Percentiles rank a stretch among this genome's conserved stretches.
Conservation (phyloP, 768 basidiomycete species). For the Boletus rubropictus region DNA sequence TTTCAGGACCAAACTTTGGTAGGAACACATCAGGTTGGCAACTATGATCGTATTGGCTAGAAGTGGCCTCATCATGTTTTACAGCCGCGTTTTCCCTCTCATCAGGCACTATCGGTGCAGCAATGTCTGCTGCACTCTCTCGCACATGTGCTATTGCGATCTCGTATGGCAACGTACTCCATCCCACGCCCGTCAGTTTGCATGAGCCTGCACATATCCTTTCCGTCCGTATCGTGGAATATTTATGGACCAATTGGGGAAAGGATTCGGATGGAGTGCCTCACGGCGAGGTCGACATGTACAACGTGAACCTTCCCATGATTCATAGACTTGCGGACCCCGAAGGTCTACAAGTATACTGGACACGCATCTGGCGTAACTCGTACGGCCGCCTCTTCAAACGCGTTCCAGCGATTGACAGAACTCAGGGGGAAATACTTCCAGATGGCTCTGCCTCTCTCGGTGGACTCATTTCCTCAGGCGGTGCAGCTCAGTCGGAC, state of each 20-base stretch:
- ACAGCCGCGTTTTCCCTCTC: constrained; percentile 82
- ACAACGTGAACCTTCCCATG: constrained; percentile 85
- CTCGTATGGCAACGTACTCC: constrained; percentile 76
- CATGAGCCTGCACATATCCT: constrained; percentile 71
- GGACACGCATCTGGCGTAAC: constrained; percentile 85
- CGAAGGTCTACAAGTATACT: constrained; percentile 60
- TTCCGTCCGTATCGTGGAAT: constrained; percentile 56
- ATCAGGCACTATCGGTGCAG: constrained; percentile 89
- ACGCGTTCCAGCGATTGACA: constrained; percentile 27
- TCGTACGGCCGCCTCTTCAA: constrained; percentile 80
- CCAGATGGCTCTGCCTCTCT: constrained; percentile 43
- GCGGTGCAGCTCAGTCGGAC: constrained; percentile 14
- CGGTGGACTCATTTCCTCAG: not conserved
- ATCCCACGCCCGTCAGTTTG: constrained; percentile 55
- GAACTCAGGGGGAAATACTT: constrained; percentile 23
- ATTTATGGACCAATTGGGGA: constrained; percentile 86
- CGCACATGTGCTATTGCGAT: constrained; percentile 74
- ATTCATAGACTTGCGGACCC: constrained; percentile 56
- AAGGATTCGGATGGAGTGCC: constrained; percentile 53
- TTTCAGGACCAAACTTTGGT: constrained; percentile 83
- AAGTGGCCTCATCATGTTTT: constrained; percentile 1
- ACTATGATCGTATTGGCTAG: not conserved
- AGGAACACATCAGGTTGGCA: constrained; percentile 73
- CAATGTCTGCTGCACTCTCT: constrained; percentile 73
- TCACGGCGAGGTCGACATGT: constrained; percentile 68